These are phyloP conservation scores for Colletotrichum caudatum DNA, from an alignment of 2,329 filamentous ascomycete species.

Conservation along the genomic window DNA sequence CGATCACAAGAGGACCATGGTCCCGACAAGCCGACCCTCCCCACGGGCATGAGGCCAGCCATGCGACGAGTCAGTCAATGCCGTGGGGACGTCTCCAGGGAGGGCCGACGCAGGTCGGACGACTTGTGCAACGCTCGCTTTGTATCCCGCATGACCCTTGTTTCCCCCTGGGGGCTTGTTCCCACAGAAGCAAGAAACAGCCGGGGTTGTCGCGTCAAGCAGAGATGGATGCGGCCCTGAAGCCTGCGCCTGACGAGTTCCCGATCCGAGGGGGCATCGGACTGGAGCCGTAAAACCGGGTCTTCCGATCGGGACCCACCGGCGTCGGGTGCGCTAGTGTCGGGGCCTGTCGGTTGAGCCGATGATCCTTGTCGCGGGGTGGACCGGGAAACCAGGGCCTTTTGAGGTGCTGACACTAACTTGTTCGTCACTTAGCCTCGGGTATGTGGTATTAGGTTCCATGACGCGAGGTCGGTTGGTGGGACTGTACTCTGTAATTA, in stretches of 20 bases:
- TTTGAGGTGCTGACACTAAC: background rate
- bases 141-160: background rate
- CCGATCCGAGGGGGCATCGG: conserved; percentile 9
- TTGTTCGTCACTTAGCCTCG: background rate
- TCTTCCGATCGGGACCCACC: conserved; percentile 31
- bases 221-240: conserved; percentile 5
- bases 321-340: conserved; percentile 31
- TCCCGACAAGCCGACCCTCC: conserved; percentile 34
- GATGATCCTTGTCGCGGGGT: background rate
- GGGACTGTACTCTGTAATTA: background rate
- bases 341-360: conserved; percentile 3
- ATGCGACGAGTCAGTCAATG: conserved; percentile 1
- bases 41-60: conserved; percentile 18
- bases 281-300: conserved; percentile 8
- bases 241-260: background rate
- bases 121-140: background rate
- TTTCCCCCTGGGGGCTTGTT: background rate
- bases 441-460: background rate
- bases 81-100: conserved; percentile 14
- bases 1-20: background rate
- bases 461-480: too few species aligned
- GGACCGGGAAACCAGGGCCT: too few species aligned
- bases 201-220: background rate
- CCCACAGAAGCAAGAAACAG: background rate
- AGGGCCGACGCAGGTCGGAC: background rate